Conservation (phyloP, 2,329 filamentous ascomycete genomes). For the Phyllosticta citriasiana region DNA sequence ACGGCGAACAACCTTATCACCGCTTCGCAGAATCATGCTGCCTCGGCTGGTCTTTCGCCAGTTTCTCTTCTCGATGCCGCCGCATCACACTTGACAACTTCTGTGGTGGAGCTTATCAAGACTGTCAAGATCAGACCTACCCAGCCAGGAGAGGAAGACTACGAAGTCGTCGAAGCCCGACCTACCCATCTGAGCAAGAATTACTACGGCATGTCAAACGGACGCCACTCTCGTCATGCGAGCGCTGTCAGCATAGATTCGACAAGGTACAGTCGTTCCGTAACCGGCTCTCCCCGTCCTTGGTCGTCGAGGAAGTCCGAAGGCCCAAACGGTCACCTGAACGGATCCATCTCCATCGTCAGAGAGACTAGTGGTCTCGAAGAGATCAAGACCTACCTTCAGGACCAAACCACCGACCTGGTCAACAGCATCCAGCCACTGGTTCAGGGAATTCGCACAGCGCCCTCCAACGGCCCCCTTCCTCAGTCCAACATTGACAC, state of each 20-base stretch:
- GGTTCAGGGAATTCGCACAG: constrained; percentile 54
- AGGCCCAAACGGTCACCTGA: constrained; percentile 12
- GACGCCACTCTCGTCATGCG: constrained; percentile 18
- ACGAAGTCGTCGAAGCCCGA: constrained; percentile 37
- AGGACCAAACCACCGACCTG: constrained; percentile 70
- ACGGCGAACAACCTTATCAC: constrained; percentile 95
- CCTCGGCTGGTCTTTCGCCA: constrained; percentile 73
- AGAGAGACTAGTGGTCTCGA: constrained; percentile 33
- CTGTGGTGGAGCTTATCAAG: constrained; percentile 77
- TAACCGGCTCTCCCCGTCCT: constrained; percentile 23
- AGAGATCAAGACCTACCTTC: constrained; percentile 64
- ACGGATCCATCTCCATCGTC: constrained; percentile 14
- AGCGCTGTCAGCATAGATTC: constrained; percentile 28
- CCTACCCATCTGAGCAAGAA: background rate
- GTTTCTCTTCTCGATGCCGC: constrained; percentile 92
- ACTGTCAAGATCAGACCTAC: constrained; percentile 74
- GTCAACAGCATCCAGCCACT: constrained; percentile 76
- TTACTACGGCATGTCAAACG: constrained; percentile 7
- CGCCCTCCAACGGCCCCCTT: constrained; percentile 14
- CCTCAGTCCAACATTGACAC: constrained; percentile 43
- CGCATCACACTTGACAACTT: constrained; percentile 76
- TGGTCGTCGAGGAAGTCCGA: constrained; percentile 6
- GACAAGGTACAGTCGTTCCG: constrained; percentile 20
- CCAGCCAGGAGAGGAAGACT: constrained; percentile 62
- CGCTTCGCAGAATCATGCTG: constrained; percentile 82